Evolutionary conservation across 345 rosid species (phyloP).

Genomic region (Populus tremula): DNA sequence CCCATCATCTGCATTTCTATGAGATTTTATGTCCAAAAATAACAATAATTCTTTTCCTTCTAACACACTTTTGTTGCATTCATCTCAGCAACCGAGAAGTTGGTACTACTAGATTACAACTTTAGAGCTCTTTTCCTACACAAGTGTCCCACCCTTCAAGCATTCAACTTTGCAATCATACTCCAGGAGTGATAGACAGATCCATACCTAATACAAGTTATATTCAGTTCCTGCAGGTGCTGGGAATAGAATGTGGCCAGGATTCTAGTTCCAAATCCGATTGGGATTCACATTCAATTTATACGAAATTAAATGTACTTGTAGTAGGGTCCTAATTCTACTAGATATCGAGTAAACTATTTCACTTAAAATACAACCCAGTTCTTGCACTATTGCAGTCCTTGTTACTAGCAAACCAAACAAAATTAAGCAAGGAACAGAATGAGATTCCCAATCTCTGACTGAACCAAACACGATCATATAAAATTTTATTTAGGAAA

Average conservation of each 20-base stretch:
- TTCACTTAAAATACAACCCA: not conserved
- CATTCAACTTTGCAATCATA: not conserved
- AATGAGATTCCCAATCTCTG: not conserved
- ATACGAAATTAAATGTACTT: not conserved
- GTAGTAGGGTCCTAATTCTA: not conserved
- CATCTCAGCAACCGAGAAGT: not conserved
- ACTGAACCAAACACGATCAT: not conserved
- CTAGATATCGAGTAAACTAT: not conserved
- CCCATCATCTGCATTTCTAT: not conserved
- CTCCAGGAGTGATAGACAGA: not conserved
- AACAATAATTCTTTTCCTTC: not conserved
- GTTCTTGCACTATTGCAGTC: not conserved
- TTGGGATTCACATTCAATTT: not conserved
- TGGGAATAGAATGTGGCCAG: not conserved
- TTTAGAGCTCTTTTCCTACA: not conserved
- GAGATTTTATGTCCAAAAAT: not conserved
- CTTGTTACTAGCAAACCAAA: not conserved
- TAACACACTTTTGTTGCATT: not conserved
- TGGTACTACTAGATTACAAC: not conserved
- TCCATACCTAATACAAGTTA: no score
- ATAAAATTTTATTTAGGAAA: not conserved
- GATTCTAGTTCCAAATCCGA: not conserved
- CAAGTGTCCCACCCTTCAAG: not conserved
- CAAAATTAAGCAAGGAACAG: not conserved
- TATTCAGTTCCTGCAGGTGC: no score